Evolutionary conservation across 1,139 yeast genomes (phyloP).

Genomic region (Yamadazyma siamensis): DNA sequence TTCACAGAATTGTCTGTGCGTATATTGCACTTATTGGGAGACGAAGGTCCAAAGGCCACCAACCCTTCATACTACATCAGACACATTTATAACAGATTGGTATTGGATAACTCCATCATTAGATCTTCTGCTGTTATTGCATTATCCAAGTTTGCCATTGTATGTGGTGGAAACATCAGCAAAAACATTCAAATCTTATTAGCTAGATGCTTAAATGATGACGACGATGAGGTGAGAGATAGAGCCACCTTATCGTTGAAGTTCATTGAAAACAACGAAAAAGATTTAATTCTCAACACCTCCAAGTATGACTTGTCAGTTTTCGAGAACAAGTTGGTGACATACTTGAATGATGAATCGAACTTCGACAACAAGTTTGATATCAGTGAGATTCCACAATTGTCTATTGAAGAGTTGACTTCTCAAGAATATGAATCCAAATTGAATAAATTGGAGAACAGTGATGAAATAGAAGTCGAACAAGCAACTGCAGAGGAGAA

Average conservation of each 20-base stretch:
- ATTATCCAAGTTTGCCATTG: slow-evolving; percentile 83
- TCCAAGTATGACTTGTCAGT: slow-evolving; percentile 69
- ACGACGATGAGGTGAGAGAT: slow-evolving; percentile 97
- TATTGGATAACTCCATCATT: slow-evolving; percentile 89
- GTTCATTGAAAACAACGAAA: slow-evolving; percentile 53
- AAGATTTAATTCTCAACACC: slow-evolving; percentile 62
- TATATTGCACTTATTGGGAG: slow-evolving; percentile 85
- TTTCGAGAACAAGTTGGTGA: slow-evolving; percentile 73
- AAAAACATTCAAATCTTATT: slow-evolving; percentile 73
- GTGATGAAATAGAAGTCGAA: slow-evolving; percentile 14
- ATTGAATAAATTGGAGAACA: slow-evolving; percentile 48
- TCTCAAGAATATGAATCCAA: slow-evolving; percentile 57
- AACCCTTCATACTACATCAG: slow-evolving; percentile 91
- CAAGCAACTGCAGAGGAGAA: slow-evolving; percentile 10
- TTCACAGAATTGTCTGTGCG: slow-evolving; percentile 90
- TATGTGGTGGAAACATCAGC: slow-evolving; percentile 65
- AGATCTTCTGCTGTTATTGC: slow-evolving; percentile 96
- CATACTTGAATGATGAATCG: slow-evolving; percentile 61
- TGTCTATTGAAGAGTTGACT: slow-evolving; percentile 61
- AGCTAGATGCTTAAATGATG: slow-evolving; percentile 80
- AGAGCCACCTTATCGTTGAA: slow-evolving; percentile 86
- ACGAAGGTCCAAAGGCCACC: slow-evolving; percentile 85
- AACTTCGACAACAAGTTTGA: slow-evolving; percentile 69
- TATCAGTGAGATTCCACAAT: slow-evolving; percentile 58
- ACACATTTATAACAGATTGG: slow-evolving; percentile 95